Evolutionary conservation across 73 alveolate genomes (phyloP).

Genomic region (Loxodes magnus): DNA sequence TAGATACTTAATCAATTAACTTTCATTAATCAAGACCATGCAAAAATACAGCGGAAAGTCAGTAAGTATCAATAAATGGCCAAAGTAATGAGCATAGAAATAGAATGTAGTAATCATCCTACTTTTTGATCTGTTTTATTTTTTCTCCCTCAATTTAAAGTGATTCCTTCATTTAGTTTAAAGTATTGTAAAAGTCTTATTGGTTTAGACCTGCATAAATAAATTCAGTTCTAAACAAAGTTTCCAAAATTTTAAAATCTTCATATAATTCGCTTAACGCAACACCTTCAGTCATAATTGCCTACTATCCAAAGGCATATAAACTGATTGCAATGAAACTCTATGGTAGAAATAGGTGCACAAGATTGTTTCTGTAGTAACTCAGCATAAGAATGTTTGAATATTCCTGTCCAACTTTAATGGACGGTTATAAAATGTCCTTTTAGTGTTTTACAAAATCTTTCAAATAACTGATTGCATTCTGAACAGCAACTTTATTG

Average conservation of each 20-base stretch:
- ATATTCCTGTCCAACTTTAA: conserved; percentile 55
- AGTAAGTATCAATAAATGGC: conserved; percentile 82
- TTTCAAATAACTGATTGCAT: conserved; percentile 27
- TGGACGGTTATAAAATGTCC: conserved; percentile 65
- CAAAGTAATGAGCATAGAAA: conserved; percentile 61
- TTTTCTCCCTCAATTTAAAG: conserved; percentile 20
- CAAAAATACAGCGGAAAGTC: conserved; percentile 67
- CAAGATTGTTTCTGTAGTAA: conserved; percentile 62
- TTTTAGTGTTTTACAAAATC: conserved; percentile 35
- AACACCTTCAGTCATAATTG: conserved; percentile 51
- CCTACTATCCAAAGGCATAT: conserved; percentile 57
- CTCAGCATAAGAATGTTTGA: conserved; percentile 65
- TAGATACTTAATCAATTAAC: conserved; percentile 10
- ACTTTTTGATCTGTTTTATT: conserved; percentile 13
- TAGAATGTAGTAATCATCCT: conserved; percentile 34
- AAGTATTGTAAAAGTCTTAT: conserved; percentile 18
- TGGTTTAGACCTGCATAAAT: conserved; percentile 21
- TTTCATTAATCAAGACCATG: conserved; percentile 38
- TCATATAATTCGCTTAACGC: conserved; percentile 42
- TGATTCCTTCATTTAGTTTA: conserved; percentile 36
- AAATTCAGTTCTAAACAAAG: conserved; percentile 47
- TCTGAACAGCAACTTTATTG: conserved; percentile 32
- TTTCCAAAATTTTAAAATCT: conserved; percentile 40
- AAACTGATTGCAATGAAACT: conserved; percentile 53
- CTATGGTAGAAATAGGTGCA: conserved; percentile 47